Conservation (phyloP, 1,139 yeast genomes). For the Torulaspora globosa region DNA sequence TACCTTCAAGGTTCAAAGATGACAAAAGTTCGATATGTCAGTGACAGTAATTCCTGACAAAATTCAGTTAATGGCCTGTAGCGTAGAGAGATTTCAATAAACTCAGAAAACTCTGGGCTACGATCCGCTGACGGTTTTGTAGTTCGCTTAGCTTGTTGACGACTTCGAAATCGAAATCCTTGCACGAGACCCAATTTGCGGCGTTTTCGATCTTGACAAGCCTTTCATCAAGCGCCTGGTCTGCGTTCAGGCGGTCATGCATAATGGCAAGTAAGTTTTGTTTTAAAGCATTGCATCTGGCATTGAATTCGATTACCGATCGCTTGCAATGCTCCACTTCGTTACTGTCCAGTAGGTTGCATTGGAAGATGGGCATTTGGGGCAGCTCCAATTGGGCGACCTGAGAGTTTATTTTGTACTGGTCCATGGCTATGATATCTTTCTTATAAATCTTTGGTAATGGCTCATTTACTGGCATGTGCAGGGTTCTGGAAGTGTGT, state of each 20-base stretch:
- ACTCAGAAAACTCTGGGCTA: constrained; percentile 24
- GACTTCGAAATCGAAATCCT: constrained; percentile 24
- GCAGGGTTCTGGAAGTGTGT: constrained; percentile 17
- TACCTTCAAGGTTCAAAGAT: constrained; percentile 11
- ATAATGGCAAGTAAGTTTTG: constrained; percentile 17
- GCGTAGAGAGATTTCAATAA: constrained; percentile 21
- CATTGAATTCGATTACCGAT: constrained; percentile 20
- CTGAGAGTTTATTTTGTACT: constrained; percentile 19
- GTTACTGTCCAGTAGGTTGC: constrained; percentile 17
- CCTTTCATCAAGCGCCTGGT: constrained; percentile 19
- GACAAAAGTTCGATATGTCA: not conserved
- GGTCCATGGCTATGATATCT: constrained; percentile 18
- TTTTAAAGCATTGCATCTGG: constrained; percentile 21
- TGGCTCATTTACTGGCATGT: constrained; percentile 29
- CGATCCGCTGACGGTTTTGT: constrained; percentile 28
- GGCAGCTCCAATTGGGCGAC: constrained; percentile 19
- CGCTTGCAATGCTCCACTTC: constrained; percentile 22
- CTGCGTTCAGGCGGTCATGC: constrained; percentile 23
- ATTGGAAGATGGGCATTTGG: constrained; percentile 21
- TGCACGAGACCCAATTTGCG: constrained; percentile 19
- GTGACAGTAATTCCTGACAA: not conserved
- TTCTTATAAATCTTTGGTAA: constrained; percentile 26
- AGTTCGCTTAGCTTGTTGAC: constrained; percentile 25
- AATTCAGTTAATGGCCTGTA: not conserved
- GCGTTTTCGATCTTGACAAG: constrained; percentile 26